phyloP scores from a whole-genome alignment of 2,329 filamentous ascomycete species.

The Aspergillus fischeri region DNA sequence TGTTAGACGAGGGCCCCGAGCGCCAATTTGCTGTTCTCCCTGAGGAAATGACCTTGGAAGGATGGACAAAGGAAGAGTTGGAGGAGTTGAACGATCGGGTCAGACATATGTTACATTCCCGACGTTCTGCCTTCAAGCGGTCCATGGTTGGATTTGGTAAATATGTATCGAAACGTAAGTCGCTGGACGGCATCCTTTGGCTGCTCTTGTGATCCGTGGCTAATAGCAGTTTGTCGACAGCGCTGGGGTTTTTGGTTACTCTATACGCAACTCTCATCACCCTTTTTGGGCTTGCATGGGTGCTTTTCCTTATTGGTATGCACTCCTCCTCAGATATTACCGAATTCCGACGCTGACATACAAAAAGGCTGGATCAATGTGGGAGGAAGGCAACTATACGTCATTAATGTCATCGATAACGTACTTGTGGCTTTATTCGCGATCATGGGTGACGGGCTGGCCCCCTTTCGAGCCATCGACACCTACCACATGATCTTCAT shows the following conservation, averaged over 20 bases:
- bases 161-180: slow-evolving; percentile 67
- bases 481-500: slow-evolving; percentile 87
- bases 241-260: slow-evolving; percentile 78
- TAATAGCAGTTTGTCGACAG: slow-evolving; percentile 28
- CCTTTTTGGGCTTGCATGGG: slow-evolving; percentile 80
- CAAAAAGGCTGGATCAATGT: slow-evolving; percentile 72
- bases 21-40: slow-evolving; percentile 76
- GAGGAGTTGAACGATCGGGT: slow-evolving; percentile 79
- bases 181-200: neutral
- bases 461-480: slow-evolving; percentile 72
- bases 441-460: slow-evolving; percentile 65
- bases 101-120: slow-evolving; percentile 80
- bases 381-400: slow-evolving; percentile 65
- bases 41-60: slow-evolving; percentile 65
- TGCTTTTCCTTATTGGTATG: slow-evolving; percentile 77
- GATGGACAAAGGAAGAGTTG: slow-evolving; percentile 72
- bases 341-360: neutral
- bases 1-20: slow-evolving; percentile 60
- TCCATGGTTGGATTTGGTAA: slow-evolving; percentile 74
- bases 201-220: neutral
- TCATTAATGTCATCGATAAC: slow-evolving; percentile 67
- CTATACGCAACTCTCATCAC: slow-evolving; percentile 80
- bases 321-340: neutral
- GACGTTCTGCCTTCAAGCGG: slow-evolving; percentile 73
- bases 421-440: slow-evolving; percentile 67